Evolutionary conservation across 208 protist genomes (phyloP), one percentile per base, ranked within the genome.

Genomic region (Phytomonas sp.): DNA sequence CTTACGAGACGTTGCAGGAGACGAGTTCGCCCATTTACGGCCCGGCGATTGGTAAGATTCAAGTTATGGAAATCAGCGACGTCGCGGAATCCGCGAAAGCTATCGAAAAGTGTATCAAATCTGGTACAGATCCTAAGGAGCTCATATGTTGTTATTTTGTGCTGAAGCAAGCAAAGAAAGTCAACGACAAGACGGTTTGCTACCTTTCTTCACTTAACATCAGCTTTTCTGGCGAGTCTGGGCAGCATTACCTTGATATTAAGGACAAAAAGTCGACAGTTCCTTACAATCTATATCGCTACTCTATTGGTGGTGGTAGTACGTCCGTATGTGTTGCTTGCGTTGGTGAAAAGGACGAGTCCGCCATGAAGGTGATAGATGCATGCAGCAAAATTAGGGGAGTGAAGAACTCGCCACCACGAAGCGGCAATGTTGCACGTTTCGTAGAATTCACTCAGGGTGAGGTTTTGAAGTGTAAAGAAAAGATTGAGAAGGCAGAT

Each of bases 371-470:
- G 30, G 76, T 77, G 28, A 59, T 93, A 8, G 73, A 77, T 6
- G 59, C 43, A 15, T 66, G 80, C 13, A 74, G 76, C 43, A 65
- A 75, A 51, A 77, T 90, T 66, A 75, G 81, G 28, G 43, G 67
- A 46, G 77, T 90, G 7, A 75, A 79, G 68, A 93, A 93, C 77
- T 75, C 72, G 29, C 68, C 75, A 36, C 87, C 87, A 5, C 87
- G 87, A 65, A 93, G 87, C 70, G 87, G 87, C 68, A 93, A 93
- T 68, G 78, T 93, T 30, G 81, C 81, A 68, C 87, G 83, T 51
- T 93, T 93, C 68, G 73, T 89, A 31, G 84, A 93, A 30, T 89
- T 82, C 68, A 88, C 84, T 37, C 76, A 80, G 63, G 82, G 85
- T 65, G 82, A 93, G 72, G 66, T 93, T 26, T 64, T 72, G 2